Evolutionary conservation across 306 rosid genomes (phyloP).

Genomic region (Malus sylvestris): DNA sequence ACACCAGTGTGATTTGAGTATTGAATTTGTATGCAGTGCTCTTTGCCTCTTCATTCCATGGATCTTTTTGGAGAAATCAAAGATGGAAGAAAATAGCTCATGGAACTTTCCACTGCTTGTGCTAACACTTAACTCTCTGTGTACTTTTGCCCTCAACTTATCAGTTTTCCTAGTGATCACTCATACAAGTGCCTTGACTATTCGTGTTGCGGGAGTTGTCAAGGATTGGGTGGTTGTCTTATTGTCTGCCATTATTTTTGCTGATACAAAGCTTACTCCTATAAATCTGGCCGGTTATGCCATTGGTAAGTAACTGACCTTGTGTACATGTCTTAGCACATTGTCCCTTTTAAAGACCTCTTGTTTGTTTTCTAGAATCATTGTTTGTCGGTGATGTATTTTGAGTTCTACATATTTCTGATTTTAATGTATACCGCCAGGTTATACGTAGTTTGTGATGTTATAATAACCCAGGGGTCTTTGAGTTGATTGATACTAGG

Average conservation of each 20-base stretch:
- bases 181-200: conserved; percentile 96
- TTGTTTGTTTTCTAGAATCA: not conserved
- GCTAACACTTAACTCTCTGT: conserved; percentile 76
- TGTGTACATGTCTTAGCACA: conserved; percentile 1
- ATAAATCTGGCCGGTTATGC: conserved; percentile 90
- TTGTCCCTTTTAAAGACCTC: not conserved
- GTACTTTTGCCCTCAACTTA: conserved; percentile 93
- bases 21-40: conserved; percentile 58
- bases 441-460: not conserved
- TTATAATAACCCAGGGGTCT: not conserved
- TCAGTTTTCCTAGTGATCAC: conserved; percentile 97
- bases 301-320: conserved; percentile 58
- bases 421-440: not conserved
- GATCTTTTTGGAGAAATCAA: conserved; percentile 88
- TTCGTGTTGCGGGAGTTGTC: conserved; percentile 98
- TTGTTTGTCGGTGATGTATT: not conserved
- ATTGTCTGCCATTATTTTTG: conserved; percentile 81
- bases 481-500: not conserved
- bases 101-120: conserved; percentile 85
- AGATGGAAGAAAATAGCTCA: conserved; percentile 70
- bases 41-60: conserved; percentile 87
- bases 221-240: conserved; percentile 99
- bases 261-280: conserved; percentile 84
- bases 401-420: not conserved
- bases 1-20: conserved; percentile 14